These are phyloP conservation scores for Blastomyces percursus DNA, from an alignment of 2,329 filamentous ascomycete species.

Conservation along the genomic window DNA sequence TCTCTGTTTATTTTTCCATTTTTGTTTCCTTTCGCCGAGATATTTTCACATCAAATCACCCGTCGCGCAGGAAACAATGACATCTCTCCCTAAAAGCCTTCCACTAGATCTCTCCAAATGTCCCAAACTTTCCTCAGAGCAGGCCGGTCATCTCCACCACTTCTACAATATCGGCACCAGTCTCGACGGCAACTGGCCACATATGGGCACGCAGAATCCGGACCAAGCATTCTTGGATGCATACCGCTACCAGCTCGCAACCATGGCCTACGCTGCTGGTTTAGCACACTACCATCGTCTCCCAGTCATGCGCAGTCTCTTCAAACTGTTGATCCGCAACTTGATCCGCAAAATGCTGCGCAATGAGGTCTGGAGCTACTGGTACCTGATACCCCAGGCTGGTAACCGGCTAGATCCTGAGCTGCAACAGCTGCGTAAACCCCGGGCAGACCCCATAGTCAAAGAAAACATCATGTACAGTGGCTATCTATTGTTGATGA, in stretches of 20 bases:
- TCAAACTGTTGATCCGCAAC: slow-evolving; percentile 26
- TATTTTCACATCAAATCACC: not conserved
- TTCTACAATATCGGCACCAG: not conserved
- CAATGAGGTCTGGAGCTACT: slow-evolving; percentile 35
- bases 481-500: not conserved
- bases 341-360: slow-evolving; percentile 36
- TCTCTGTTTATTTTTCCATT: not conserved
- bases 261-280: slow-evolving; percentile 29
- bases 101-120: not conserved
- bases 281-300: slow-evolving; percentile 26
- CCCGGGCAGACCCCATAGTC: not conserved
- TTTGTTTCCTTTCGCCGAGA: not conserved
- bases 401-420: slow-evolving; percentile 24
- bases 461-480: not conserved
- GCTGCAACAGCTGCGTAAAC: not conserved
- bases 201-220: slow-evolving; percentile 23
- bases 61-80: not conserved
- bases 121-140: not conserved
- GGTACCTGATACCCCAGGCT: slow-evolving; percentile 31
- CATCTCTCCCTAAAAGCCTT: not conserved
- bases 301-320: slow-evolving; percentile 25
- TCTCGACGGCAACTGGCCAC: not conserved
- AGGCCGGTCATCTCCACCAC: not conserved
- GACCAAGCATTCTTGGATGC: slow-evolving; percentile 26
- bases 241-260: slow-evolving; percentile 33